phyloP scores from a whole-genome alignment of 148 eudicot genomes.

The Vaccinium myrtillus region DNA sequence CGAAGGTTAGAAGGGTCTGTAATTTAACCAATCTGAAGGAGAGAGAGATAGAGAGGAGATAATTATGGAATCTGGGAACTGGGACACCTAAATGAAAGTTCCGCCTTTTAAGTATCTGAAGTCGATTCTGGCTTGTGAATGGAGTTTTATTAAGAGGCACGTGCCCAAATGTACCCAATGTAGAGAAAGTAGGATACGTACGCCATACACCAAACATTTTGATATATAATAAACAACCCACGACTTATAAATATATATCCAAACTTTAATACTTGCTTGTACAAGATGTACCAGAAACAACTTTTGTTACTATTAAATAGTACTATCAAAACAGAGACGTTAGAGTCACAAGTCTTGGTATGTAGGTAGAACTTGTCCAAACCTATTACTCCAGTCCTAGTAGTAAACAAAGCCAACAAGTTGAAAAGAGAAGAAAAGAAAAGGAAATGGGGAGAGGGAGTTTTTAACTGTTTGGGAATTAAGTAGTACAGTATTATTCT shows the following conservation, averaged over 20 bases:
- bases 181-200: neutral
- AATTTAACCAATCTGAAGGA: neutral
- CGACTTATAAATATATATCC: neutral
- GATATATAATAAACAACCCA: no score
- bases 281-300: neutral
- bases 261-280: neutral
- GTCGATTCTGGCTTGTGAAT: neutral
- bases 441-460: no score
- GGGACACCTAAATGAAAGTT: neutral
- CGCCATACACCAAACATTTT: neutral
- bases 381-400: no score
- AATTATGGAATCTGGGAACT: neutral
- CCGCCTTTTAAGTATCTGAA: neutral
- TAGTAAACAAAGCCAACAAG: no score
- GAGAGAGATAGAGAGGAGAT: neutral
- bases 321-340: no score
- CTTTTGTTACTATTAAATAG: no score
- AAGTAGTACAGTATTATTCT: no score
- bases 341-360: no score
- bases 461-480: no score
- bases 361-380: no score
- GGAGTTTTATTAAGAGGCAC: neutral
- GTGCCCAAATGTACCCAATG: neutral
- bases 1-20: neutral
- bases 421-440: no score